Conservation (phyloP, 2,329 filamentous ascomycete genomes). For the Botrytis hyacinthi region DNA sequence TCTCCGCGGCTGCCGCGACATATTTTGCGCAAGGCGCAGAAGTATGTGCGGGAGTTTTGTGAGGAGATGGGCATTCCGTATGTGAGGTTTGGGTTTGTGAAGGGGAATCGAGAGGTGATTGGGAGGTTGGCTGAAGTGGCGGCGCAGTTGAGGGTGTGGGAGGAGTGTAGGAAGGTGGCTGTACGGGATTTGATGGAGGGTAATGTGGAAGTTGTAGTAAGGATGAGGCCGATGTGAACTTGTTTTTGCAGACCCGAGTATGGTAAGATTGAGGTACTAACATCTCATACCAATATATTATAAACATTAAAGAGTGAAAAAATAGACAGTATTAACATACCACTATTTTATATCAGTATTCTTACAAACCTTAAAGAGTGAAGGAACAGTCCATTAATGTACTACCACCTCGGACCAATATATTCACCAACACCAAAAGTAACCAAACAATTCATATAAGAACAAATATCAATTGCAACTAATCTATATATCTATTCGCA, state of each 20-base stretch:
- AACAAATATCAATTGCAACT: not conserved
- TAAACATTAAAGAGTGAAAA: too few species aligned
- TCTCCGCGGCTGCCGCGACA: conserved; percentile 81
- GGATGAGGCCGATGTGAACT: too few species aligned
- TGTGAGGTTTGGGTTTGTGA: conserved; percentile 39
- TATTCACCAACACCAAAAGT: not conserved
- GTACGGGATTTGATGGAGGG: not conserved
- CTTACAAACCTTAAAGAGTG: too few species aligned
- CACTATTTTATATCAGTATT: too few species aligned
- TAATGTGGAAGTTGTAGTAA: not conserved
- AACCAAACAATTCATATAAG: not conserved
- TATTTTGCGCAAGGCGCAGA: conserved; percentile 64
- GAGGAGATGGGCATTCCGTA: not conserved
- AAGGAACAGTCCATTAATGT: too few species aligned
- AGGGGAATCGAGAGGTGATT: conserved; percentile 60
- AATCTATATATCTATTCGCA: not conserved
- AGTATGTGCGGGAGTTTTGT: not conserved
- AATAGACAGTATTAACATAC: too few species aligned
- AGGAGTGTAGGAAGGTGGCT: not conserved
- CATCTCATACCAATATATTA: not conserved
- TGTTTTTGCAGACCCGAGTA: too few species aligned
- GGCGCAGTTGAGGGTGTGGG: not conserved
- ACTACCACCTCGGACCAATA: not conserved
- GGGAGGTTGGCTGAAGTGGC: not conserved
- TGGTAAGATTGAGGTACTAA: too few species aligned